Conservation (phyloP, 106 monocot genomes). For the Phalaenopsis aphrodite region DNA sequence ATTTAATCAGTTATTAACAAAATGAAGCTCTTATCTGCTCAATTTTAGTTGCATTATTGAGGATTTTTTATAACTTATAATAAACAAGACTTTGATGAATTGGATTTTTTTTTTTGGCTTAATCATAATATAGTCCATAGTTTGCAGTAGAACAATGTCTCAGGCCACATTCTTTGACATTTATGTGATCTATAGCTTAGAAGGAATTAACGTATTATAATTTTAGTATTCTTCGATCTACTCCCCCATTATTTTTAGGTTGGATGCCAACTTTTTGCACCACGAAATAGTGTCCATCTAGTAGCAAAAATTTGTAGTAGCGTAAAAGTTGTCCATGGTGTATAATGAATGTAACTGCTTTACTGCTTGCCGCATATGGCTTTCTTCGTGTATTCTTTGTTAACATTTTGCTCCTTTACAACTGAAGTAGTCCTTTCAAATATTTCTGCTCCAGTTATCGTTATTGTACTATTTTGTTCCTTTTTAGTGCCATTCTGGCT, state of each 20-base stretch:
- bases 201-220: not conserved
- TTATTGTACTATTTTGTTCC: not conserved
- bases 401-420: not conserved
- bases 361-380: not conserved
- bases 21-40: not conserved
- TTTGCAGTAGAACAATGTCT: not conserved
- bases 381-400: too few species aligned
- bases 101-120: not conserved
- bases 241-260: not conserved
- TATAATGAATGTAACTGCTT: not conserved
- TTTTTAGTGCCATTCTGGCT: not conserved
- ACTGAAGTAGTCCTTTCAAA: not conserved
- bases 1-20: too few species aligned
- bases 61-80: not conserved
- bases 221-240: not conserved
- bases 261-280: not conserved
- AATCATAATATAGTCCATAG: not conserved
- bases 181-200: not conserved
- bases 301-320: not conserved
- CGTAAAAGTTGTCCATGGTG: not conserved
- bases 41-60: not conserved
- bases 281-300: not conserved
- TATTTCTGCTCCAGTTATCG: not conserved
- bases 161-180: not conserved
- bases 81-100: not conserved